phyloP scores from a whole-genome alignment of 2,329 filamentous ascomycete genomes.

The Paracoccidioides lutzii region DNA sequence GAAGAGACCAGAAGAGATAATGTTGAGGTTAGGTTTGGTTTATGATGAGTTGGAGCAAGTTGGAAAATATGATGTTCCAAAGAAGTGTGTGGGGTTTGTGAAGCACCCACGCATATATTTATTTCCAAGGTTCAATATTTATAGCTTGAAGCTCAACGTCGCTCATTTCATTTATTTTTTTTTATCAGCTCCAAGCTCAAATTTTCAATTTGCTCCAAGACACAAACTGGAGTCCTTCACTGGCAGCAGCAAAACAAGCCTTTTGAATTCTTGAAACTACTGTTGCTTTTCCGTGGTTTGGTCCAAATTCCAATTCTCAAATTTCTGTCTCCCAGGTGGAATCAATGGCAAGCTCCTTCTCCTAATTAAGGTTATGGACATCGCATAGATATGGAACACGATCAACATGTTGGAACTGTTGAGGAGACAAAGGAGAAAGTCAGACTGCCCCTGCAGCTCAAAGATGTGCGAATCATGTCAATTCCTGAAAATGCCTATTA shows the following conservation, averaged over 20 bases:
- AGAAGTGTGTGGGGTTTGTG: too few relatives aligned
- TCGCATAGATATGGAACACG: neutral
- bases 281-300: too few relatives aligned
- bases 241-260: too few relatives aligned
- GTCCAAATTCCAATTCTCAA: neutral
- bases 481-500: slow-evolving; percentile 53
- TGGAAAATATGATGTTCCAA: neutral
- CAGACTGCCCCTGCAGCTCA: slow-evolving; percentile 10
- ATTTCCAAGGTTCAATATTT: too few relatives aligned
- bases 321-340: neutral
- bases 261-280: too few relatives aligned
- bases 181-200: neutral
- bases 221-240: too few relatives aligned
- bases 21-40: too few relatives aligned
- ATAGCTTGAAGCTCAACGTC: too few relatives aligned
- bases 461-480: slow-evolving; percentile 20
- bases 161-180: neutral
- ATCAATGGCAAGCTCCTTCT: neutral
- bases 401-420: neutral
- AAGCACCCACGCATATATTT: too few relatives aligned
- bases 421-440: neutral
- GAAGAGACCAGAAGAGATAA: too few relatives aligned
- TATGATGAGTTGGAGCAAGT: neutral
- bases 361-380: too few relatives aligned
- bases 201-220: too few relatives aligned